Conservation (phyloP, 306 rosid genomes). For the Vigna radiata region DNA sequence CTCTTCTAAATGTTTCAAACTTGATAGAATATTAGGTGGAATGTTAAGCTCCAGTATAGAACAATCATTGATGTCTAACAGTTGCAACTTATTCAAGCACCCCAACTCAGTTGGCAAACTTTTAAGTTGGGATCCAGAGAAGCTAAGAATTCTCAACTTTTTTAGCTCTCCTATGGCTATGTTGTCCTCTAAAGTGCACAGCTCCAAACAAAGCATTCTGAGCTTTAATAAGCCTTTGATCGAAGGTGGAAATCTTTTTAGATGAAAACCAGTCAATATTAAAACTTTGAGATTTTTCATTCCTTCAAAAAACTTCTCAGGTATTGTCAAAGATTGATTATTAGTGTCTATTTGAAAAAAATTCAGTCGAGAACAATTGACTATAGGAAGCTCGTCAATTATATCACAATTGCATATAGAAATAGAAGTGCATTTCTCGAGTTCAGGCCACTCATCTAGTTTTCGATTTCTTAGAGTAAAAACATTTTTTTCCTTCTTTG, state of each 20-base stretch:
- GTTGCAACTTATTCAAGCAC: constrained; percentile 8
- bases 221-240: neutral
- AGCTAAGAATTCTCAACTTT: constrained; percentile 39
- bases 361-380: neutral
- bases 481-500: neutral
- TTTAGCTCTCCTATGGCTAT: constrained; percentile 31
- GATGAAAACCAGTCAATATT: neutral
- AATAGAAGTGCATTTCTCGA: neutral
- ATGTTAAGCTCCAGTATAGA: neutral
- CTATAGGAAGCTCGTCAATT: constrained; percentile 1
- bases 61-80: constrained; percentile 18
- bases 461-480: neutral
- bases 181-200: neutral
- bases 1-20: constrained; percentile 47
- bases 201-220: constrained; percentile 36
- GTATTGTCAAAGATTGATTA: neutral
- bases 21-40: constrained; percentile 43
- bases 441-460: constrained; percentile 36
- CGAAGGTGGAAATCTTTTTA: neutral
- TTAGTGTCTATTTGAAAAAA: neutral
- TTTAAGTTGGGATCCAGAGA: constrained; percentile 34
- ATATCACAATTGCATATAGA: neutral
- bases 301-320: neutral
- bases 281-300: constrained; percentile 19
- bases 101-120: constrained; percentile 17